A percentile compares a stretch with the other conserved stretches of the same genome.
phyloP scores from a whole-genome alignment of 2,329 filamentous ascomycete species.

The Leptosphaerulina australis region DNA sequence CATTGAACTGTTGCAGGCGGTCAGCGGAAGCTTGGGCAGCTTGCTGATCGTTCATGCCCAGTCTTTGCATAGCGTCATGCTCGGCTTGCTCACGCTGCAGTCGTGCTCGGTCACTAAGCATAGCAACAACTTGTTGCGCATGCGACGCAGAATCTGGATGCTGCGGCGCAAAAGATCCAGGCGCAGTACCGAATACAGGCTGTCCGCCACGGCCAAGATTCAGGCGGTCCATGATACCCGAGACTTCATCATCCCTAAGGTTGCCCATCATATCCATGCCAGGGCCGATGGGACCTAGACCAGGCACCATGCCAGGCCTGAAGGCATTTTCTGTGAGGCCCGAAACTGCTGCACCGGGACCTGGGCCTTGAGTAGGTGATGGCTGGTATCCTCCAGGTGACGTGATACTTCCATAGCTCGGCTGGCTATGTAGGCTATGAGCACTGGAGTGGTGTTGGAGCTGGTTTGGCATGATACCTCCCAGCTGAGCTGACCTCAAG shows the following conservation, averaged over 20 bases:
- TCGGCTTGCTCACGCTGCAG: conserved; percentile 67
- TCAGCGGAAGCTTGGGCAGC: conserved; percentile 60
- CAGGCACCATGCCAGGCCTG: conserved; percentile 46
- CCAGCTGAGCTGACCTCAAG: conserved; percentile 70
- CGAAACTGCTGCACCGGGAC: conserved; percentile 55
- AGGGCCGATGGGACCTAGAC: conserved; percentile 54
- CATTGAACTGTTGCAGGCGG: conserved; percentile 82
- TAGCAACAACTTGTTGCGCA: conserved; percentile 63
- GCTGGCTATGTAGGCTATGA: conserved; percentile 95
- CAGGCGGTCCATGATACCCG: conserved; percentile 68
- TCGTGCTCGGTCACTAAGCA: conserved; percentile 66
- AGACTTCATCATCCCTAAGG: conserved; percentile 73
- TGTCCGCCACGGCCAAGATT: conserved; percentile 60
- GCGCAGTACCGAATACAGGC: conserved; percentile 55
- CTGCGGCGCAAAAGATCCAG: conserved; percentile 57
- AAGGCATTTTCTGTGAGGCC: conserved; percentile 73
- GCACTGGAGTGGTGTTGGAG: conserved; percentile 94
- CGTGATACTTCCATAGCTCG: conserved; percentile 92
- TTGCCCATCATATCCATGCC: conserved; percentile 53
- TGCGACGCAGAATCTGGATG: conserved; percentile 55
- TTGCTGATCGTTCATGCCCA: conserved; percentile 38
- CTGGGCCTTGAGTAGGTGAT: conserved; percentile 60
- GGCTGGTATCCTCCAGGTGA: conserved; percentile 77
- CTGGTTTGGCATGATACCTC: conserved; percentile 60
- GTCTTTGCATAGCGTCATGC: conserved; percentile 53